A percentile compares a stretch with the other conserved stretches of the same genome.
phyloP scores from a whole-genome alignment of 768 basidiomycete species.

The Amanita rubescens region DNA sequence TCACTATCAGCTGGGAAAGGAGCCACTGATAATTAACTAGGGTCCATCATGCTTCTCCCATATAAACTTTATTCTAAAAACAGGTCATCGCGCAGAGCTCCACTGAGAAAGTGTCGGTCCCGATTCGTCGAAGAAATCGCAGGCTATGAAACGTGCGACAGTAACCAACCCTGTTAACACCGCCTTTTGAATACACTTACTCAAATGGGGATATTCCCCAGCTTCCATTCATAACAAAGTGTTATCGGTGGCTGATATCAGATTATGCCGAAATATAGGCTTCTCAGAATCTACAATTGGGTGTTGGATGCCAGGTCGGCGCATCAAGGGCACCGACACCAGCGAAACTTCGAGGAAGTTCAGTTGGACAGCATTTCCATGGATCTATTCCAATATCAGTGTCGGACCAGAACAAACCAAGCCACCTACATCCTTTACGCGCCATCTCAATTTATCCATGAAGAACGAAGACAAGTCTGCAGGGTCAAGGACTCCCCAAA shows the following conservation, averaged over 20 bases:
- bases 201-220: too few species aligned
- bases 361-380: slow-evolving; percentile 5
- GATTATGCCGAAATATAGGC: background rate
- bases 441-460: slow-evolving; percentile 31
- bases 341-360: slow-evolving; percentile 13
- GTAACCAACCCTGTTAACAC: background rate
- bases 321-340: slow-evolving; percentile 8
- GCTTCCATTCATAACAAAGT: too few species aligned
- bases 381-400: slow-evolving; percentile 1
- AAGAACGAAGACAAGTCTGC: slow-evolving; percentile 24
- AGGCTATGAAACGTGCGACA: background rate
- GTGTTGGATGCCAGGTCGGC: slow-evolving; percentile 9
- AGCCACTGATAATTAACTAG: too few species aligned
- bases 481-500: slow-evolving; percentile 18
- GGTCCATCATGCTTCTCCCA: too few species aligned
- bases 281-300: background rate
- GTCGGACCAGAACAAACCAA: background rate
- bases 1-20: too few species aligned
- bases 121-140: too few species aligned
- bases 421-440: slow-evolving; percentile 30
- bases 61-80: too few species aligned
- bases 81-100: too few species aligned
- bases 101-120: too few species aligned
- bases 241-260: background rate
- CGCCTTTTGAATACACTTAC: background rate